Conservation (phyloP, 257 asterid genomes). For the Cordia subcordata region DNA sequence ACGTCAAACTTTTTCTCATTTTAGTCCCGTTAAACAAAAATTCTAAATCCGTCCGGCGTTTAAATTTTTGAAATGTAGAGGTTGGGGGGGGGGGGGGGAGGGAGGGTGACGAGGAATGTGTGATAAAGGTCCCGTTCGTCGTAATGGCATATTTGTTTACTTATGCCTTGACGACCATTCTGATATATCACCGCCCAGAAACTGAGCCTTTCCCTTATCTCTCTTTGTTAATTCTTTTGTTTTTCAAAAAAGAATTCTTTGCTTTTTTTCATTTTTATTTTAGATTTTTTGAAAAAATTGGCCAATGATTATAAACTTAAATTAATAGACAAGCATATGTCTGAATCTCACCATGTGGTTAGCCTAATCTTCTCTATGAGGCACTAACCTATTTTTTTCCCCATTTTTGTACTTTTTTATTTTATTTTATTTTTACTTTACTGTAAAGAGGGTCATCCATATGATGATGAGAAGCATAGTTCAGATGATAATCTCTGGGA, state of each 20-base stretch:
- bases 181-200: slow-evolving; percentile 6
- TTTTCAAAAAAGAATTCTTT: too few relatives aligned
- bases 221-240: background rate
- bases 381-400: background rate
- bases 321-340: slow-evolving; percentile 5
- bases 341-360: slow-evolving; percentile 1
- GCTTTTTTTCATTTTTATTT: background rate
- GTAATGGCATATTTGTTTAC: background rate
- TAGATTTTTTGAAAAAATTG: background rate
- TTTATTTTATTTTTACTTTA: background rate
- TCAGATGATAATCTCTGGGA: too few relatives aligned
- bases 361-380: slow-evolving; percentile 1
- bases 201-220: background rate
- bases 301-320: background rate
- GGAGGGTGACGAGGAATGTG: background rate
- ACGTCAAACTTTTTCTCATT: too few relatives aligned
- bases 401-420: background rate
- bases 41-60: too few relatives aligned
- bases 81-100: too few relatives aligned
- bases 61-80: background rate
- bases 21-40: too few relatives aligned
- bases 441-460: background rate
- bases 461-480: too few relatives aligned
- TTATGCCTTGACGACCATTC: slow-evolving; percentile 4
- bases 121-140: slow-evolving; percentile 4